Evolutionary conservation across 2,329 filamentous ascomycete genomes (phyloP).

Genomic region (Fusarium circinatum): DNA sequence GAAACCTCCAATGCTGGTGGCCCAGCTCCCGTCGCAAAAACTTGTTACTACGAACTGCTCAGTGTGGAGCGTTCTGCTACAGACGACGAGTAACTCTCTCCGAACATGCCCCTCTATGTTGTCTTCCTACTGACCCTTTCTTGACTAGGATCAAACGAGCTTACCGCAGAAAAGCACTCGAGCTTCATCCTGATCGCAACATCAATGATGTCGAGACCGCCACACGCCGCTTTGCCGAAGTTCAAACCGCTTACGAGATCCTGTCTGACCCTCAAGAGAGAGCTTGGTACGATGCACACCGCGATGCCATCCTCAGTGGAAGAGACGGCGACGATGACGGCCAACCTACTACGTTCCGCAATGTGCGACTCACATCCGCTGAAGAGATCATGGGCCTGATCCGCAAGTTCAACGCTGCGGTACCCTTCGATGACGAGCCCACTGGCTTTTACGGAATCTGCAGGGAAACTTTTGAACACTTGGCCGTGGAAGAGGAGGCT

Average conservation of each 20-base stretch:
- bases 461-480: conserved; percentile 78
- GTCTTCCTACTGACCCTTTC: neutral
- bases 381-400: conserved; percentile 83
- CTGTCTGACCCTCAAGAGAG: conserved; percentile 95
- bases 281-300: conserved; percentile 97
- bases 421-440: conserved; percentile 83
- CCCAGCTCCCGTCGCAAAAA: conserved; percentile 63
- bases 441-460: conserved; percentile 87
- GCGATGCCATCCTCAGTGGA: conserved; percentile 81
- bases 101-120: neutral
- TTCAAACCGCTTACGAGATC: conserved; percentile 95
- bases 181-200: conserved; percentile 95
- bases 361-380: conserved; percentile 80
- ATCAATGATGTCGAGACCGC: conserved; percentile 84
- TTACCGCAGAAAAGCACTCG: conserved; percentile 89
- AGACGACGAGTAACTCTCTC: conserved; percentile 76
- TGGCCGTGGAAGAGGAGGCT: conserved; percentile 82
- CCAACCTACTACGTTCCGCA: conserved; percentile 69
- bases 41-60: conserved; percentile 88
- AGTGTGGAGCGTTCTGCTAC: conserved; percentile 76
- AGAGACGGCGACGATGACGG: conserved; percentile 60
- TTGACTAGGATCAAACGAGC: conserved; percentile 83
- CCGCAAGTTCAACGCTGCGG: conserved; percentile 79
- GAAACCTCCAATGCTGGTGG: conserved; percentile 49
- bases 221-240: conserved; percentile 87